Conservation (phyloP, 192 early-diverging fungal genomes). For the Dissophora ornata region DNA sequence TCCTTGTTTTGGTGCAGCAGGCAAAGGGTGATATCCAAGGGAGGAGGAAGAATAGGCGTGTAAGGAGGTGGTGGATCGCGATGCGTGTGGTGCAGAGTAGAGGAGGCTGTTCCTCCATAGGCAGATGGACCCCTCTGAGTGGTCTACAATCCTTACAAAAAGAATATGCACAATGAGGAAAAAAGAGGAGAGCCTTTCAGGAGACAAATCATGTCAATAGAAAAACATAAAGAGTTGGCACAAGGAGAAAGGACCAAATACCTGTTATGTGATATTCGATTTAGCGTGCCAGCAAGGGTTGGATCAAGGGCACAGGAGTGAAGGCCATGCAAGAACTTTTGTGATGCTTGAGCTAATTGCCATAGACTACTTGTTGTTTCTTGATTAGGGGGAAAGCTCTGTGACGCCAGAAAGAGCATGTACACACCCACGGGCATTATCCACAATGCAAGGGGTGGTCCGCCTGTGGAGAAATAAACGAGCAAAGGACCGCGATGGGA, state of each 20-base stretch:
- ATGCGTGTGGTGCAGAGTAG: constrained; percentile 17
- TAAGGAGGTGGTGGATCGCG: constrained; percentile 15
- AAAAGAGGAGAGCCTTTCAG: constrained; percentile 4
- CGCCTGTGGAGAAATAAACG: constrained; percentile 9
- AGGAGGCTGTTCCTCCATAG: constrained; percentile 26
- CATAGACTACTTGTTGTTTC: too few species aligned
- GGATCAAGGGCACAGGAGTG: not conserved
- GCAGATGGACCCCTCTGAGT: not conserved
- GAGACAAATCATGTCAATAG: not conserved
- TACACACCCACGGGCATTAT: too few species aligned
- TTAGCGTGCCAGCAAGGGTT: not conserved
- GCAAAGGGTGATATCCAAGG: constrained; percentile 4
- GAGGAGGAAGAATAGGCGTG: constrained; percentile 31
- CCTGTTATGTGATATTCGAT: too few species aligned
- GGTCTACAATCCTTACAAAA: not conserved
- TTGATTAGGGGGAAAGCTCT: too few species aligned
- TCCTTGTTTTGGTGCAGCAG: constrained; percentile 5
- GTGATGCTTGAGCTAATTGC: not conserved
- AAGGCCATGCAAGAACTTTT: too few species aligned
- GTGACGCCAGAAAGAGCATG: too few species aligned
- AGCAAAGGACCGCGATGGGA: too few species aligned
- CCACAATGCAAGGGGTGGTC: constrained; percentile 6
- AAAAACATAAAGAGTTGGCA: not conserved
- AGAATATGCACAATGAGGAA: constrained; percentile 10
- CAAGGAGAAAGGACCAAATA: not conserved